Evolutionary conservation across 768 basidiomycete genomes (phyloP).

Genomic region (Tricholoma bakamatsutake): DNA sequence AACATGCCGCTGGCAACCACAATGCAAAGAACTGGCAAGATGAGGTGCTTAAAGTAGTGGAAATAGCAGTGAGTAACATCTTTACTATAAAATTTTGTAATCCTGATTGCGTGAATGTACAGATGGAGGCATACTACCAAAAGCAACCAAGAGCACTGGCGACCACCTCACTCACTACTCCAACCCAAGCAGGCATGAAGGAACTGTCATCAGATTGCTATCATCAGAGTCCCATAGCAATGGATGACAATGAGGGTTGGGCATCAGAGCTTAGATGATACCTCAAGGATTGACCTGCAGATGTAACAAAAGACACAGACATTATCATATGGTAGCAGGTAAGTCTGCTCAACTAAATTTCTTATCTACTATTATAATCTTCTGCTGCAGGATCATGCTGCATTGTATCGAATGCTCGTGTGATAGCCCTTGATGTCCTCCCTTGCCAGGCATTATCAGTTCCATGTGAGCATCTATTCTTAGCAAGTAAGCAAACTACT

Average conservation of each 20-base stretch:
- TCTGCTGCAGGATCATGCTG: neutral
- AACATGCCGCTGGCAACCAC: conserved; percentile 8
- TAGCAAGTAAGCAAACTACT: neutral
- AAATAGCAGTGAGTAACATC: neutral
- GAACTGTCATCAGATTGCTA: neutral
- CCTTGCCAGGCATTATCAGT: neutral
- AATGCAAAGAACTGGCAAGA: conserved; percentile 19
- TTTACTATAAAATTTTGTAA: neutral
- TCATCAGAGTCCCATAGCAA: neutral
- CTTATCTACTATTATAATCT: neutral
- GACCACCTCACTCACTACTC: neutral
- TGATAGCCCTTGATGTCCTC: neutral
- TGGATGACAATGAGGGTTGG: neutral
- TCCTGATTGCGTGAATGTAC: neutral
- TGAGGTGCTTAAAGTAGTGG: neutral
- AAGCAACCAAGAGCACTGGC: neutral
- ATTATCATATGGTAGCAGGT: neutral
- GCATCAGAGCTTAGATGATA: neutral
- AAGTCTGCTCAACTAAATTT: neutral
- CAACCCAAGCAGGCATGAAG: neutral
- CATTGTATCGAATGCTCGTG: neutral
- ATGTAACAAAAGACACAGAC: neutral
- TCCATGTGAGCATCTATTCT: neutral
- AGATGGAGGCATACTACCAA: neutral
- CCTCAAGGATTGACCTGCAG: neutral